Evolutionary conservation across 2,329 filamentous ascomycete species (phyloP), one percentile per base, ranked within the genome.

Genomic region (Aaosphaeria arxii): DNA sequence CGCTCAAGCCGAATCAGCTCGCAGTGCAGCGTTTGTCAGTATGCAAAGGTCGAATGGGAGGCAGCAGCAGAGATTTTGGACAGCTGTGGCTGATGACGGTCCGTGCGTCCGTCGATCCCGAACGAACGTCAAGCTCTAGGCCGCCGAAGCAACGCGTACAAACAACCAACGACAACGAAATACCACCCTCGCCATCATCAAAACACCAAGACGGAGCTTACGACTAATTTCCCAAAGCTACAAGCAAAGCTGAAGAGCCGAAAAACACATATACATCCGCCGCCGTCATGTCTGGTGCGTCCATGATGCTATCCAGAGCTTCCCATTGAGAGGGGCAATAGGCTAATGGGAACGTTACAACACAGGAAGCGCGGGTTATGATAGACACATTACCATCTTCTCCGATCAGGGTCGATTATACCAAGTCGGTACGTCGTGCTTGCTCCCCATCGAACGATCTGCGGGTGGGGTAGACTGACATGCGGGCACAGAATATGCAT

Each of bases 331-430:
- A 36, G n/a, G 43, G 49, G 35, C 48, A 62, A 61, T 66, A 69
- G 58, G 69, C 63, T 56, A 50, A 54, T 52, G 9, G 39, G 9
- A 40, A 51, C 50, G 50, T 45, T 56, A 45, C 45, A 45, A 49
- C 62, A 47, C 41, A 69, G 64, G 64, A 65, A 70, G 64, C 59
- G 65, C 66, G 75, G 91, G 90, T 69, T 97, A 95, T 77, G 94
- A 99, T 77, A 85, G 94, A 80, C 94, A 99, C 77, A 99, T 99
- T 69, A 99, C 94, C 71, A 97, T 99, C 81, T 99, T 99, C 80
- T 96, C 94, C 54, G 94, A 99, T 74, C 91, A 96, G 77, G 94
- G 94, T 69, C 86, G 94, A 72, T 81, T 99, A 72, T 99, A 97
- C 74, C 94, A 99, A 96, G 94, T 99, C 74, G 94, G 94, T 97